These are phyloP conservation scores for Spergularia bocconei DNA, from an alignment of 148 eudicot genomes.

Conservation along the genomic window DNA sequence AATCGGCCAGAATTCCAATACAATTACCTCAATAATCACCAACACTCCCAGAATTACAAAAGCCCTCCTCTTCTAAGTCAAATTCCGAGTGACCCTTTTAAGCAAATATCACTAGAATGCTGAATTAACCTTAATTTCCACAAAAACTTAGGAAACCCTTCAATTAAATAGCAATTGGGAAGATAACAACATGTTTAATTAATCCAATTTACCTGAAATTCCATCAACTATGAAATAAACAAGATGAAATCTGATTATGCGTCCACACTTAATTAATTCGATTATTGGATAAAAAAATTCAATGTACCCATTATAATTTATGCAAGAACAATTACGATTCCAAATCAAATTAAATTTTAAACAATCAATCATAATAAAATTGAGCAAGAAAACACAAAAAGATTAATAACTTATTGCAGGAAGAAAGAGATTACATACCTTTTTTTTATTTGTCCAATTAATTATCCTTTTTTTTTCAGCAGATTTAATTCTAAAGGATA, in stretches of 20 bases:
- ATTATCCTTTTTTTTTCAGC: too few relatives aligned
- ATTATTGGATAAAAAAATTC: too few relatives aligned
- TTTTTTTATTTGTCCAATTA: background rate
- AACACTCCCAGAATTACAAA: background rate
- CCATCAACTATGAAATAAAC: background rate
- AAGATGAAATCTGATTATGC: too few relatives aligned
- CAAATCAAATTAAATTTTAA: background rate
- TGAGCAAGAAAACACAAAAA: background rate
- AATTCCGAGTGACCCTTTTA: too few relatives aligned
- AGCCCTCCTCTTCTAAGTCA: background rate
- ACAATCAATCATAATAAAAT: background rate
- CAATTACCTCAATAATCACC: constrained; percentile 1
- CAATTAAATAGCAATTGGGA: too few relatives aligned
- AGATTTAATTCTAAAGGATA: too few relatives aligned
- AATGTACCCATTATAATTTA: background rate
- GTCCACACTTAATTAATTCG: background rate
- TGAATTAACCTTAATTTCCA: too few relatives aligned
- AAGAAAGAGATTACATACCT: background rate
- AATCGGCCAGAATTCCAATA: background rate
- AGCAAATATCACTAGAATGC: too few relatives aligned
- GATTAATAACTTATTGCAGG: too few relatives aligned
- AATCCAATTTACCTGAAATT: background rate
- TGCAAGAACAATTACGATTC: background rate
- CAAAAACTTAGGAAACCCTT: too few relatives aligned
- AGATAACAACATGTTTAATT: background rate